A percentile compares a stretch with the other conserved stretches of the same genome.
phyloP scores from a whole-genome alignment of 257 asterid species.

The Thymus quinquecostatus region DNA sequence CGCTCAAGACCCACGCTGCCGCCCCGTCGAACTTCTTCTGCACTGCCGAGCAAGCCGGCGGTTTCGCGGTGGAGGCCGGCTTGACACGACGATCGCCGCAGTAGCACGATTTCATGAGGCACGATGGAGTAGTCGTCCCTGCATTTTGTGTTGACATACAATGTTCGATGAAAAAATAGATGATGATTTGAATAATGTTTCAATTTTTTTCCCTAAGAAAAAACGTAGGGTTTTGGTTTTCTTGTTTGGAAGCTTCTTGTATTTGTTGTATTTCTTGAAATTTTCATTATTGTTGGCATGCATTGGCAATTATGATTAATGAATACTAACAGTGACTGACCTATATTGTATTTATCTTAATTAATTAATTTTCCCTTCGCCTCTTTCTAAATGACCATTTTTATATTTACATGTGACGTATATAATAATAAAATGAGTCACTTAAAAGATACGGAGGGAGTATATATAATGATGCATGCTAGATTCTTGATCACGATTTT shows the following conservation, averaged over 20 bases:
- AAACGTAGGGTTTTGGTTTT: conserved; percentile 23
- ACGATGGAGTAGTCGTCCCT: conserved; percentile 1
- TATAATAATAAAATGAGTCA: no score
- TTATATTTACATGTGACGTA: no score
- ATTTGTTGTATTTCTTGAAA: conserved; percentile 13
- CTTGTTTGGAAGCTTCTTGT: conserved; percentile 34
- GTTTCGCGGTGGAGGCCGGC: conserved; percentile 24
- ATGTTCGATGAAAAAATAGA: background rate
- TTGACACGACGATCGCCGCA: conserved; percentile 31
- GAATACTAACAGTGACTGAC: background rate
- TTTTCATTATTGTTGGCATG: conserved; percentile 43
- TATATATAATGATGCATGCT: conserved; percentile 37
- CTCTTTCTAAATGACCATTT: no score
- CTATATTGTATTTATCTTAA: background rate
- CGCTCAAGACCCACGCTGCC: conserved; percentile 44
- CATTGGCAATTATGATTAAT: conserved; percentile 29
- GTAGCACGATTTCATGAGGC: conserved; percentile 39
- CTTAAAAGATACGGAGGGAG: background rate
- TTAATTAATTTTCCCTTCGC: background rate
- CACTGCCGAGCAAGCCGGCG: conserved; percentile 30
- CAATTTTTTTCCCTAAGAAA: conserved; percentile 12
- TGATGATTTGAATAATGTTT: background rate
- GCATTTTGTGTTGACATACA: conserved; percentile 33
- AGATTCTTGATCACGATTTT: conserved; percentile 32
- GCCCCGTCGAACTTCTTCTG: conserved; percentile 42